phyloP scores from a whole-genome alignment of 176 grass and related monocot genomes.

The Oryza meridionalis region DNA sequence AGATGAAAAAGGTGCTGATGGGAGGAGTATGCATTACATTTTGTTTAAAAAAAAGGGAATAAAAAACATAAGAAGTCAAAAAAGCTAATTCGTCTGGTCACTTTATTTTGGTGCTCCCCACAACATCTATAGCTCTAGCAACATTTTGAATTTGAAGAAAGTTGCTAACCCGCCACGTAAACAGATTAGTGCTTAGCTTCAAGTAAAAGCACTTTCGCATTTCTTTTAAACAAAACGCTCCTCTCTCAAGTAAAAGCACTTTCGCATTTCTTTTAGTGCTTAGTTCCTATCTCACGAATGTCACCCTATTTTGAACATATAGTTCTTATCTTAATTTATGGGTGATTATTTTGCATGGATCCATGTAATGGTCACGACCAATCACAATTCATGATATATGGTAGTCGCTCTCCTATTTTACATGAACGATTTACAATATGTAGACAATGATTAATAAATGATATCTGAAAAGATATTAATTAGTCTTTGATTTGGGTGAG shows the following conservation, averaged over 20 bases:
- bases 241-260: not conserved
- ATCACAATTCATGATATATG: too few relatives aligned
- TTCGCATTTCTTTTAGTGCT: too few relatives aligned
- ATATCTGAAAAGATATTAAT: too few relatives aligned
- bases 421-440: too few relatives aligned
- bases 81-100: not conserved
- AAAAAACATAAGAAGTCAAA: not conserved
- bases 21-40: not conserved
- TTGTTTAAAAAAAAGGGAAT: not conserved
- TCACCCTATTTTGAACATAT: too few relatives aligned
- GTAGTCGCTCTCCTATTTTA: too few relatives aligned
- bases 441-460: too few relatives aligned
- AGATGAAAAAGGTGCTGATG: not conserved
- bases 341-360: too few relatives aligned
- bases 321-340: too few relatives aligned
- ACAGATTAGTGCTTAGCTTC: not conserved
- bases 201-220: not conserved
- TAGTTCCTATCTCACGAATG: too few relatives aligned
- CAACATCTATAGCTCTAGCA: not conserved
- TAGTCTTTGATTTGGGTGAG: too few relatives aligned
- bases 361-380: too few relatives aligned
- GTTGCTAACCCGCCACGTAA: not conserved
- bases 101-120: not conserved
- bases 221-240: not conserved
- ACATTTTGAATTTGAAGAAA: not conserved